phyloP scores from a whole-genome alignment of 768 basidiomycete genomes.

The Lactarius psammicola region DNA sequence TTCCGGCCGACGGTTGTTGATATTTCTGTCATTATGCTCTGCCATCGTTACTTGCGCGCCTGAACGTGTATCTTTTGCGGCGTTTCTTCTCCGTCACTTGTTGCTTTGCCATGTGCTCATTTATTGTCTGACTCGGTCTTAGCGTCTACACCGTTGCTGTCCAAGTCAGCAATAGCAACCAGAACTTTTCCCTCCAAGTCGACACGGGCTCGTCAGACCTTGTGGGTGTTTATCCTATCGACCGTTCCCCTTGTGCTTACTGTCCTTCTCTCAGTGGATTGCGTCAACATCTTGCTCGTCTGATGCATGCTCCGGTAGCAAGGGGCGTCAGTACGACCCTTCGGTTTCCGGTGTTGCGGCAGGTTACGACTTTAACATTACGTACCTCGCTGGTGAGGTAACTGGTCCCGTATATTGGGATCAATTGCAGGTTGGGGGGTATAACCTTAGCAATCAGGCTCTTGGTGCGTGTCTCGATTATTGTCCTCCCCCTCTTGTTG shows the following conservation, averaged over 20 bases:
- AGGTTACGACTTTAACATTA: slow-evolving; percentile 45
- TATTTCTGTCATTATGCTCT: background rate
- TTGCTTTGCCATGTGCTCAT: no score
- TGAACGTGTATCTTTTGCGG: background rate
- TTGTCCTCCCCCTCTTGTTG: slow-evolving; percentile 8
- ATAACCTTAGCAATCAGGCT: slow-evolving; percentile 63
- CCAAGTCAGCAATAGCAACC: slow-evolving; percentile 47
- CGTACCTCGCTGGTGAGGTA: slow-evolving; percentile 59
- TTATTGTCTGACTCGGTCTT: slow-evolving; percentile 1
- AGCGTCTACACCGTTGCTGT: slow-evolving; percentile 69
- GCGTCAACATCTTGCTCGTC: slow-evolving; percentile 64
- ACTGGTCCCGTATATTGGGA: slow-evolving; percentile 73
- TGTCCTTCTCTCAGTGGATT: slow-evolving; percentile 57
- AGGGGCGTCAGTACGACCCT: slow-evolving; percentile 57
- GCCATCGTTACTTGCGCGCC: background rate
- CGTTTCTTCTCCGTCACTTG: slow-evolving; percentile 5
- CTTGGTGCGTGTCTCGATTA: slow-evolving; percentile 46
- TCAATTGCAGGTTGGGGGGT: slow-evolving; percentile 57
- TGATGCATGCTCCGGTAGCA: slow-evolving; percentile 46
- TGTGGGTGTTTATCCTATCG: slow-evolving; percentile 40
- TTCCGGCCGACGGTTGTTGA: background rate
- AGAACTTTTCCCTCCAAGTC: slow-evolving; percentile 63
- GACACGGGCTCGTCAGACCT: slow-evolving; percentile 84
- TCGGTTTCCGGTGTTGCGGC: slow-evolving; percentile 44
- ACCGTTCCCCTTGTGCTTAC: slow-evolving; percentile 4